These are phyloP conservation scores for Cudoniella acicularis DNA, from an alignment of 495 filamentous ascomycete species.

Conservation along the genomic window DNA sequence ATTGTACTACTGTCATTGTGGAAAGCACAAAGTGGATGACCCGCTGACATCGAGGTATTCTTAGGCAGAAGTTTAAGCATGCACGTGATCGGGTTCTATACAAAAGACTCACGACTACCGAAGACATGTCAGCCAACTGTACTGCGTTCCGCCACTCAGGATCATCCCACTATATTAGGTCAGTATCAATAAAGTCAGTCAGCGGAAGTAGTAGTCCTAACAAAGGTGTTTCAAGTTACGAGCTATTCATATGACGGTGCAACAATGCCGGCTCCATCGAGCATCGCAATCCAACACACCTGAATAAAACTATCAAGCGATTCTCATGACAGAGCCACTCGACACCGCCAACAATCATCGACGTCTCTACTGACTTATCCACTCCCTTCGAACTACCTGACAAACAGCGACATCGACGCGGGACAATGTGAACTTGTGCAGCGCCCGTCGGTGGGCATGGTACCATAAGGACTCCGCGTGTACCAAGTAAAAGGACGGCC, in stretches of 20 bases:
- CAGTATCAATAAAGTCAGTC: too few relatives aligned
- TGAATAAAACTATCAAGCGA: slow-evolving; percentile 6
- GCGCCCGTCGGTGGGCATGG: slow-evolving; percentile 20
- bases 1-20: too few relatives aligned
- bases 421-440: slow-evolving; percentile 1
- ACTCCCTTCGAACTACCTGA: not conserved
- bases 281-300: too few relatives aligned
- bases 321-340: slow-evolving; percentile 1
- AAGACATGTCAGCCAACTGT: too few relatives aligned
- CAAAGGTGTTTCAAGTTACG: not conserved
- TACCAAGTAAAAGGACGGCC: slow-evolving; percentile 2
- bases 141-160: too few relatives aligned
- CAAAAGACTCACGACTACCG: too few relatives aligned
- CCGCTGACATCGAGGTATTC: too few relatives aligned
- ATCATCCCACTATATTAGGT: too few relatives aligned
- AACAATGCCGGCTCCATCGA: not conserved
- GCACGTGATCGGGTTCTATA: too few relatives aligned
- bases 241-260: not conserved
- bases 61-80: too few relatives aligned
- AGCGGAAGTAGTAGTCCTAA: not conserved
- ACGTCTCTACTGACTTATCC: not conserved
- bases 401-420: not conserved
- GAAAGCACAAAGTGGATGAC: too few relatives aligned
- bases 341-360: not conserved
- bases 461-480: slow-evolving; percentile 20